Evolutionary conservation across 1,284 basidiomycete genomes (phyloP).

Genomic region (Rhodotorula sp.): DNA sequence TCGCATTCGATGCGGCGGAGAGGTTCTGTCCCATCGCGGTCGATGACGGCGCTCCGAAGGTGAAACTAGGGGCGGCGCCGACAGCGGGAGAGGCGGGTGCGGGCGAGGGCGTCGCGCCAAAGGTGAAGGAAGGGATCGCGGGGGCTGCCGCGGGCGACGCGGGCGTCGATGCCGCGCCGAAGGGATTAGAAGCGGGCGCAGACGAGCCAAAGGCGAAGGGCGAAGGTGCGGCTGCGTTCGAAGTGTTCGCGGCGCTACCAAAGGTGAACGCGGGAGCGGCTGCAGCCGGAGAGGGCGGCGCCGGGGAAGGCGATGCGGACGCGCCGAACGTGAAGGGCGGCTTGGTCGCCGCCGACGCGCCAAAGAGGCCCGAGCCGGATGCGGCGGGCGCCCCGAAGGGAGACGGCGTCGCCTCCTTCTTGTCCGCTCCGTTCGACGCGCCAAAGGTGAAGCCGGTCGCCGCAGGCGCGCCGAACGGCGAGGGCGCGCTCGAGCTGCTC

Average conservation of each 20-base stretch:
- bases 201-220: constrained; percentile 12
- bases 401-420: constrained; percentile 12
- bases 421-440: constrained; percentile 1
- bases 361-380: constrained; percentile 12
- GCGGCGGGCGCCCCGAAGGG: constrained; percentile 13
- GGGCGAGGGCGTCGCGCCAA: constrained; percentile 8
- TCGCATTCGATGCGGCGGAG: not conserved
- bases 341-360: constrained; percentile 8
- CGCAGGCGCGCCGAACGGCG: not conserved
- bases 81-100: constrained; percentile 14
- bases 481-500: not conserved
- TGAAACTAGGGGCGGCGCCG: constrained; percentile 25
- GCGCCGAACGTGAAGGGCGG: constrained; percentile 23
- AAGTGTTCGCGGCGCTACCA: constrained; percentile 3
- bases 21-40: not conserved
- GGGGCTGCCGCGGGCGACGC: not conserved
- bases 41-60: constrained; percentile 10
- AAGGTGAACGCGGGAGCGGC: constrained; percentile 23
- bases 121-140: not conserved
- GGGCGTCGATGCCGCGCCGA: not conserved
- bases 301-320: constrained; percentile 22
- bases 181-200: constrained; percentile 2
- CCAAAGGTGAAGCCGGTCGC: constrained; percentile 19
- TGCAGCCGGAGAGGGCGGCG: constrained; percentile 11
- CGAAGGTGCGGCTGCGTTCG: not conserved